These are phyloP conservation scores for Nadsonia commutata DNA, from an alignment of 1,139 yeast species.

Conservation along the genomic window DNA sequence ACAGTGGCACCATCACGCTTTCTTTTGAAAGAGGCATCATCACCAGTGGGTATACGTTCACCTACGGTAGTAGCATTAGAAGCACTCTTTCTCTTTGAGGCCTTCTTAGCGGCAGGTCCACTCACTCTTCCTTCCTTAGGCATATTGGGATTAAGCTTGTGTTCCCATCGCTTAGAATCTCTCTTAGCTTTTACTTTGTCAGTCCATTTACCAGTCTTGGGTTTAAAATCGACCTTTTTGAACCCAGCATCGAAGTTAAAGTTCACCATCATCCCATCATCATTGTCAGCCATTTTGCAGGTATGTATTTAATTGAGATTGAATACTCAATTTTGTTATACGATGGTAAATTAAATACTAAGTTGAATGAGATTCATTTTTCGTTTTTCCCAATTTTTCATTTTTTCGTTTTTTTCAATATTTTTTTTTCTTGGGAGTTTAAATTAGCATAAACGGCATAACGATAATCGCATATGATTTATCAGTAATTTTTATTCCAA, in stretches of 20 bases:
- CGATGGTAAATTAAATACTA: too few relatives aligned
- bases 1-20: background rate
- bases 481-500: too few relatives aligned
- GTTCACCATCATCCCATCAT: conserved; percentile 53
- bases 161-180: conserved; percentile 16
- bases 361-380: too few relatives aligned
- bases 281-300: conserved; percentile 16
- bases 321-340: too few relatives aligned
- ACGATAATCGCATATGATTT: too few relatives aligned
- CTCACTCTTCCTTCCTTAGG: conserved; percentile 13
- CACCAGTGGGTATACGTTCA: background rate
- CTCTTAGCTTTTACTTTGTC: conserved; percentile 45
- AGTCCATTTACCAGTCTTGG: conserved; percentile 67
- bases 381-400: too few relatives aligned
- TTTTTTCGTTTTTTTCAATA: too few relatives aligned
- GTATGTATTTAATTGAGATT: too few relatives aligned
- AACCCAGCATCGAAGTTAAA: conserved; percentile 31
- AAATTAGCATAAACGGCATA: too few relatives aligned
- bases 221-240: conserved; percentile 10
- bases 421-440: too few relatives aligned
- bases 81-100: conserved; percentile 7
- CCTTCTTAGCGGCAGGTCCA: conserved; percentile 9
- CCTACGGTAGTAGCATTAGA: background rate
- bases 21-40: background rate
- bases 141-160: conserved; percentile 13